A percentile compares a stretch with the other conserved stretches of the same genome.
phyloP scores from a whole-genome alignment of 768 basidiomycete species.

The Pisolithus microcarpus region DNA sequence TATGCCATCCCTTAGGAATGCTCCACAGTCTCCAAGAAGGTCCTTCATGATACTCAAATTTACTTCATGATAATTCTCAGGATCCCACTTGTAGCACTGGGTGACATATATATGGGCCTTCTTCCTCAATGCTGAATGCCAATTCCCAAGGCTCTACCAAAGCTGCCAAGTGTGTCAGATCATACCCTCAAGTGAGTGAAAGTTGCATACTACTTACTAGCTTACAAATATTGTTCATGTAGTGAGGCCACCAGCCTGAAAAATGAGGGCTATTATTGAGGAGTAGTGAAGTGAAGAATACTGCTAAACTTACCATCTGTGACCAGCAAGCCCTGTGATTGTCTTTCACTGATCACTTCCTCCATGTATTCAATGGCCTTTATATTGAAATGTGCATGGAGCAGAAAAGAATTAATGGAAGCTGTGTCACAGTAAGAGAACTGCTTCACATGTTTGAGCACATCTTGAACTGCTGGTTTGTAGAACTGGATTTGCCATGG shows the following conservation, averaged over 20 bases:
- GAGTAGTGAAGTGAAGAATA: background rate
- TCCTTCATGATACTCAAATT: background rate
- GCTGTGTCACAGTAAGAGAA: background rate
- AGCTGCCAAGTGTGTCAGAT: background rate
- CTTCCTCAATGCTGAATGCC: background rate
- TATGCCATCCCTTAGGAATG: background rate
- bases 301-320: background rate
- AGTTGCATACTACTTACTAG: background rate
- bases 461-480: background rate
- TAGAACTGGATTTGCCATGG: conserved; percentile 7
- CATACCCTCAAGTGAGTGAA: background rate
- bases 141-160: conserved; percentile 1
- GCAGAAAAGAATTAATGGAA: conserved; percentile 3
- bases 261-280: background rate
- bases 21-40: background rate
- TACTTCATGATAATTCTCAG: background rate
- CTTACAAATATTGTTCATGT: background rate
- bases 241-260: conserved; percentile 4
- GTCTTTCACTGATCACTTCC: background rate
- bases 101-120: background rate
- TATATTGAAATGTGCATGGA: background rate
- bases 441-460: conserved; percentile 1
- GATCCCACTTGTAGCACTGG: background rate
- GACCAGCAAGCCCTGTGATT: background rate
- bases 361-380: conserved; percentile 1